Conservation (phyloP, 371 early-diverging fungal species). For the Mycotypha africana region DNA sequence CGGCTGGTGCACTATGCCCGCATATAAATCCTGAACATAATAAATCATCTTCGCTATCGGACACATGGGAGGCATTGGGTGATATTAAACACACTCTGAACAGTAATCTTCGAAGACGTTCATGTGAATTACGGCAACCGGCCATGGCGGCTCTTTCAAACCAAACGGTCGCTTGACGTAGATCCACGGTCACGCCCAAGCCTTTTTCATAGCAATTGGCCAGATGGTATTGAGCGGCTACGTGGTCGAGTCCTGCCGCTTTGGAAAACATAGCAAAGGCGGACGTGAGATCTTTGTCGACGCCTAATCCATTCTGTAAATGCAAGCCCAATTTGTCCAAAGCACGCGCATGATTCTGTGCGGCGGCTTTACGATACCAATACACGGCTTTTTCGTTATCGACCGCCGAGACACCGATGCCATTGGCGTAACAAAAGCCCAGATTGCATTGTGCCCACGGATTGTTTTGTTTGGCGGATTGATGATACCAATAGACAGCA, state of each 20-base stretch:
- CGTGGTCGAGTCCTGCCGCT: constrained; percentile 62
- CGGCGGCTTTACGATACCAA: constrained; percentile 70
- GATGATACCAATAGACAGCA: constrained; percentile 80
- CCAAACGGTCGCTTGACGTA: constrained; percentile 62
- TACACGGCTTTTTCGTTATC: constrained; percentile 59
- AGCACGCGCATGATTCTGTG: constrained; percentile 63
- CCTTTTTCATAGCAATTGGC: constrained; percentile 70
- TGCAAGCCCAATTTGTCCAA: constrained; percentile 83
- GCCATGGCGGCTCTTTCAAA: constrained; percentile 66
- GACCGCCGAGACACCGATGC: constrained; percentile 58
- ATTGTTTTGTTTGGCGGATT: constrained; percentile 76
- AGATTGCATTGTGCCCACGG: constrained; percentile 87
- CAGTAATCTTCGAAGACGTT: constrained; percentile 46
- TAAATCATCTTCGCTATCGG: constrained; percentile 18
- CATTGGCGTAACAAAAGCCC: constrained; percentile 84
- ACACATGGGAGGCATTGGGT: constrained; percentile 9
- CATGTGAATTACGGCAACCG: constrained; percentile 53
- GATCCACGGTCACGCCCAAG: constrained; percentile 52
- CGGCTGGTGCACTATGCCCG: constrained; percentile 32
- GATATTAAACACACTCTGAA: constrained; percentile 43
- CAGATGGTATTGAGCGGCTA: constrained; percentile 60
- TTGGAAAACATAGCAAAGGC: constrained; percentile 56
- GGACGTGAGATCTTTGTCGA: constrained; percentile 45
- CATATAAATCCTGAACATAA: constrained; percentile 19
- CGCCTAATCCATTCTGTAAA: constrained; percentile 74